Conservation (phyloP, 495 filamentous ascomycete genomes). For the Evernia prunastri region DNA sequence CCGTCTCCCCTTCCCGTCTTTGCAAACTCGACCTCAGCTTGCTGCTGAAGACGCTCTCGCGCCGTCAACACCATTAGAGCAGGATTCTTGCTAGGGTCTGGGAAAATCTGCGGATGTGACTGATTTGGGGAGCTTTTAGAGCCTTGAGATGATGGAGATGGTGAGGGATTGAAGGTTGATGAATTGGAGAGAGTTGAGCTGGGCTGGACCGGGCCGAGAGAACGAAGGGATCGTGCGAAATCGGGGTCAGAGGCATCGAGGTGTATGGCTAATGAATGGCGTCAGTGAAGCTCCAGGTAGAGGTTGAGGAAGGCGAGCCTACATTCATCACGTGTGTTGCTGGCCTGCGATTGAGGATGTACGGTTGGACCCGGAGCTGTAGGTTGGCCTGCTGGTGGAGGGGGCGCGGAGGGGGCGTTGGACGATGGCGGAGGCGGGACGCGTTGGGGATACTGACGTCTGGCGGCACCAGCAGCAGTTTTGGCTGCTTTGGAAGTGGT, state of each 20-base stretch:
- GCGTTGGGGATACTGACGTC: constrained; percentile 52
- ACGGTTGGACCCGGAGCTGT: constrained; percentile 31
- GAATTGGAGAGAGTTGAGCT: constrained; percentile 51
- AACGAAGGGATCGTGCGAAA: constrained; percentile 55
- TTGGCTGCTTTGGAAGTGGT: constrained; percentile 55
- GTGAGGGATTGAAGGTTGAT: constrained; percentile 40
- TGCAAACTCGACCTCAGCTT: constrained; percentile 48
- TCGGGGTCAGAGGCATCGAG: constrained; percentile 59
- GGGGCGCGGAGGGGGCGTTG: constrained; percentile 27
- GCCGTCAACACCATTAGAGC: constrained; percentile 46
- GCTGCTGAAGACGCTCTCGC: constrained; percentile 38
- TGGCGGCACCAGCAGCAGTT: constrained; percentile 47
- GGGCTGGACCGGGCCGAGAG: constrained; percentile 59
- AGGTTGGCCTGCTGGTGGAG: constrained; percentile 26
- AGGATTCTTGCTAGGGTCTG: constrained; percentile 46
- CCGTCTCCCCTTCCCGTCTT: constrained; percentile 40
- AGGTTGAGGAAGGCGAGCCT: constrained; percentile 10
- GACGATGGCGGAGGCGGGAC: constrained; percentile 34
- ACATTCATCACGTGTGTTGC: constrained; percentile 31
- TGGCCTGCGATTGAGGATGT: constrained; percentile 31
- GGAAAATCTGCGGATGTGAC: constrained; percentile 34
- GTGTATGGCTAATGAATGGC: constrained; percentile 48
- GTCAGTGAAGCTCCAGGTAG: not conserved
- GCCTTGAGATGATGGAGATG: constrained; percentile 25
- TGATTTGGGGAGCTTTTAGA: constrained; percentile 13